These are phyloP conservation scores for Coelastrella sp. DNA, from an alignment of 139 green algal genomes.

Conservation along the genomic window DNA sequence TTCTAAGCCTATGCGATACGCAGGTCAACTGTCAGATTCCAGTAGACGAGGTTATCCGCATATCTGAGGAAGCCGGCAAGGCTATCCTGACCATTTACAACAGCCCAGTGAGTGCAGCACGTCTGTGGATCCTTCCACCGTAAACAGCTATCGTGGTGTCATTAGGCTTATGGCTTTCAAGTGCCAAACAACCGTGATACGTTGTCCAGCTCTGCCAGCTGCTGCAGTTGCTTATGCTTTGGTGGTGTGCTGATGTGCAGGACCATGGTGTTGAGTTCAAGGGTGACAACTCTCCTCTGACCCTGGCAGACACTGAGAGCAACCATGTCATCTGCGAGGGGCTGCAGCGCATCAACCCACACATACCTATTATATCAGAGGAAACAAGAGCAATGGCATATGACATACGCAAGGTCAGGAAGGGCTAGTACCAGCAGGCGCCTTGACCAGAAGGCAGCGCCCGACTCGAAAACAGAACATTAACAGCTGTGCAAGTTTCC, in stretches of 20 bases:
- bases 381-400: slow-evolving; percentile 79
- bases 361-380: slow-evolving; percentile 91
- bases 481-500: not conserved
- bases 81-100: slow-evolving; percentile 87
- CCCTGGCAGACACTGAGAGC: slow-evolving; percentile 77
- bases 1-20: not conserved
- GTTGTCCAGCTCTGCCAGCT: not conserved
- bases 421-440: not conserved
- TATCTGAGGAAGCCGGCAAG: slow-evolving; percentile 73
- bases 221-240: not conserved
- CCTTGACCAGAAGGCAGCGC: not conserved
- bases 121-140: not conserved
- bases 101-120: slow-evolving; percentile 55
- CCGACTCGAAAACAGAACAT: not conserved
- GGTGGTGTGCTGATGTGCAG: slow-evolving; percentile 45
- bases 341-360: slow-evolving; percentile 66
- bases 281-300: slow-evolving; percentile 82
- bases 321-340: slow-evolving; percentile 84
- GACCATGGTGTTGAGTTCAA: slow-evolving; percentile 79
- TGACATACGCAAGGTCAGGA: slow-evolving; percentile 70
- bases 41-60: slow-evolving; percentile 66
- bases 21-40: slow-evolving; percentile 43
- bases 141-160: not conserved
- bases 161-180: not conserved
- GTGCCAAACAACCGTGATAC: not conserved